phyloP scores from a whole-genome alignment of 805 yeast genomes.

The Yarrowia sp. region DNA sequence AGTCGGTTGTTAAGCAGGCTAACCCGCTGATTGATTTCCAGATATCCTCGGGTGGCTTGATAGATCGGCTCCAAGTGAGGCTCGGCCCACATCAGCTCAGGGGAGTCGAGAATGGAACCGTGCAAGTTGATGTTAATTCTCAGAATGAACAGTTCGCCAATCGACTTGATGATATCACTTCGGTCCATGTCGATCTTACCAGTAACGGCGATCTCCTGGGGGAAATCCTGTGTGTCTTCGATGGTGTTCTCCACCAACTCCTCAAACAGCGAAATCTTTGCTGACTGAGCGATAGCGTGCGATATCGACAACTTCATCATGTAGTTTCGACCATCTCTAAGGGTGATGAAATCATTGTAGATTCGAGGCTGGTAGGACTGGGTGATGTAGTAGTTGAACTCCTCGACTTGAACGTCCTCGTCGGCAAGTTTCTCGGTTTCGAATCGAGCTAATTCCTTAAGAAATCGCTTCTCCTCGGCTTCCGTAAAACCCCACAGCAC shows the following conservation, averaged over 20 bases:
- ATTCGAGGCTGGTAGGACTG: conserved; percentile 94
- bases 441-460: conserved; percentile 85
- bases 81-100: conserved; percentile 99
- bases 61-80: conserved; percentile 97
- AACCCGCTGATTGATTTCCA: conserved; percentile 94
- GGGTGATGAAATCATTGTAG: conserved; percentile 92
- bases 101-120: conserved; percentile 82
- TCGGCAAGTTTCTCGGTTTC: conserved; percentile 87
- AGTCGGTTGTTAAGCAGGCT: conserved; percentile 86
- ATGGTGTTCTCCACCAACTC: conserved; percentile 96
- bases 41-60: conserved; percentile 94
- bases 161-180: conserved; percentile 94
- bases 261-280: conserved; percentile 92
- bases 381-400: conserved; percentile 93
- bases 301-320: conserved; percentile 92
- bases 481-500: conserved; percentile 95
- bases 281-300: conserved; percentile 95
- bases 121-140: conserved; percentile 55
- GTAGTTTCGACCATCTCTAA: conserved; percentile 87
- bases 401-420: conserved; percentile 93
- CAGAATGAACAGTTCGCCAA: conserved; percentile 92
- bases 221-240: conserved; percentile 96
- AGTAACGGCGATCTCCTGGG: conserved; percentile 91
- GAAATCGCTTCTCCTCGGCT: conserved; percentile 80
- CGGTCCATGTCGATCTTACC: conserved; percentile 96